Percentiles rank a stretch among this genome's conserved stretches.
phyloP scores from a whole-genome alignment of 2,329 filamentous ascomycete species.

The Alternaria viburni region DNA sequence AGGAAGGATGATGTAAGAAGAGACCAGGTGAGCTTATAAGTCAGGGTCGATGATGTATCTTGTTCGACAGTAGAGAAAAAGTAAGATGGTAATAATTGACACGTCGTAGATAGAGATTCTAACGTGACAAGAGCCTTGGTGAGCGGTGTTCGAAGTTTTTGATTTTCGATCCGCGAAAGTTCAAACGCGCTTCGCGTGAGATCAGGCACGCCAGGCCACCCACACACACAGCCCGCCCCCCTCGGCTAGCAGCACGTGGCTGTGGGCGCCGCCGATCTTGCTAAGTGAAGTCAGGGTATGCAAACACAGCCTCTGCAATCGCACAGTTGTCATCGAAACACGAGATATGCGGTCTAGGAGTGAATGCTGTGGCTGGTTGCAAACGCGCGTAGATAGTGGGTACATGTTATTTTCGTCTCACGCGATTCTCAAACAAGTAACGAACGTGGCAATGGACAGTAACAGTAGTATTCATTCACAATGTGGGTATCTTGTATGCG shows the following conservation, averaged over 20 bases:
- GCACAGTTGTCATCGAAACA: background rate
- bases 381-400: background rate
- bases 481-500: conserved; percentile 21
- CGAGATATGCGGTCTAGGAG: background rate
- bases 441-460: background rate
- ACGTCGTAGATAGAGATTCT: background rate
- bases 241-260: conserved; percentile 1
- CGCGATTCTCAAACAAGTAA: background rate
- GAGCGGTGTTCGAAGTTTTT: background rate
- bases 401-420: background rate
- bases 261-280: background rate
- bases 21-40: background rate
- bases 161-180: background rate
- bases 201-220: background rate
- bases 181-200: background rate
- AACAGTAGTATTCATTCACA: background rate
- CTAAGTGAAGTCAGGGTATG: background rate
- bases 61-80: too few species aligned
- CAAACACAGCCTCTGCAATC: background rate
- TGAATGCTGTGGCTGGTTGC: background rate
- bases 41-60: background rate
- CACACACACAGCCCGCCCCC: background rate
- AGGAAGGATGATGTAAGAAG: background rate
- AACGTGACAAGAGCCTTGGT: background rate
- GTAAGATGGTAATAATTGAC: background rate